phyloP scores from a whole-genome alignment of 768 basidiomycete genomes.

The Lactarius akahatsu region DNA sequence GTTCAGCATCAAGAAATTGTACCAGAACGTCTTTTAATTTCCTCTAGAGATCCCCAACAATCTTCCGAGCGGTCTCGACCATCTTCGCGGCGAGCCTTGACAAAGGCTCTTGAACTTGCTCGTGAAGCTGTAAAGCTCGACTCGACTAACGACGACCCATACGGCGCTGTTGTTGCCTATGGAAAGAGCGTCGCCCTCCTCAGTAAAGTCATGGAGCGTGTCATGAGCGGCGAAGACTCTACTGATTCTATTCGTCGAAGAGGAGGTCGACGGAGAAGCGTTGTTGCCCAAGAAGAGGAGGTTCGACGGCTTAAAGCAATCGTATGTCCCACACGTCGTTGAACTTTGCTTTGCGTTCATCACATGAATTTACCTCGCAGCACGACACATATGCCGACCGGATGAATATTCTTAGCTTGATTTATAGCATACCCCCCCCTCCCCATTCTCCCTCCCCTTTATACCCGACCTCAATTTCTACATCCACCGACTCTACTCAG shows the following conservation, averaged over 20 bases:
- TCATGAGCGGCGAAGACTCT: constrained; percentile 80
- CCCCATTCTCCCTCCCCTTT: constrained; percentile 61
- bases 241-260: constrained; percentile 59
- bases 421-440: constrained; percentile 80
- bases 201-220: constrained; percentile 91
- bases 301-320: constrained; percentile 83
- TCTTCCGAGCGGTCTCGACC: constrained; percentile 56
- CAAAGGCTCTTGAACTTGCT: constrained; percentile 81
- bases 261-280: constrained; percentile 66
- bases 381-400: constrained; percentile 95
- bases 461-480: constrained; percentile 45
- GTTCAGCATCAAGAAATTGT: constrained; percentile 41
- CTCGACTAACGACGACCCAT: constrained; percentile 82
- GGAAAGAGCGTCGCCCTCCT: constrained; percentile 82
- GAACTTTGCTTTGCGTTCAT: background rate
- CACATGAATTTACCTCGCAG: constrained; percentile 40
- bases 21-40: constrained; percentile 45
- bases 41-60: constrained; percentile 43
- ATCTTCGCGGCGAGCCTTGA: constrained; percentile 84
- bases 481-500: constrained; percentile 50
- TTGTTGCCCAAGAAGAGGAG: constrained; percentile 91
- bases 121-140: constrained; percentile 89
- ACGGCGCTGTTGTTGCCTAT: constrained; percentile 87
- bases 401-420: constrained; percentile 88
- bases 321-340: constrained; percentile 50